These are phyloP conservation scores for Aspergillus mulundensis DNA, from an alignment of 495 filamentous ascomycete genomes.

Conservation along the genomic window DNA sequence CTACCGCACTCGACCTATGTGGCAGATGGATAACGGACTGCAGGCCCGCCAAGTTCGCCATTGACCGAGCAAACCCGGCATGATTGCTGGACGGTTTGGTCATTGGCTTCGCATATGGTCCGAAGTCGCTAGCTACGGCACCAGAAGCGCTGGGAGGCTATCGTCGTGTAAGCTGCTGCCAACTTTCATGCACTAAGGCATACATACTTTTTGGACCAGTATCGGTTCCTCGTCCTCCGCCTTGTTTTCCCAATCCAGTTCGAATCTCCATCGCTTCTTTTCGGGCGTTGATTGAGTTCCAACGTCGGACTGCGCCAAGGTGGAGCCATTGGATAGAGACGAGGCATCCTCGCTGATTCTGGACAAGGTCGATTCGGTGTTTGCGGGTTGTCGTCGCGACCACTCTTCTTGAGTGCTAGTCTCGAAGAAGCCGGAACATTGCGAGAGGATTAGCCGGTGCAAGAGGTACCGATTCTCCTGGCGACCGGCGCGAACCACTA, in stretches of 20 bases:
- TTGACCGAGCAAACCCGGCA: conserved; percentile 76
- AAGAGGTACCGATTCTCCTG: conserved; percentile 81
- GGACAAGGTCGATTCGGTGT: conserved; percentile 41
- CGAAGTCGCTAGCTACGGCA: conserved; percentile 43
- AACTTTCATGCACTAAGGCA: background rate
- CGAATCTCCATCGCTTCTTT: conserved; percentile 76
- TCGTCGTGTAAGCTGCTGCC: background rate
- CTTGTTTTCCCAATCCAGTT: conserved; percentile 71
- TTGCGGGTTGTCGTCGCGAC: conserved; percentile 48
- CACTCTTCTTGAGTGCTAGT: conserved; percentile 84
- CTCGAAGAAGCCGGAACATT: conserved; percentile 92
- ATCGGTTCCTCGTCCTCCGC: conserved; percentile 78
- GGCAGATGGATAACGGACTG: conserved; percentile 48
- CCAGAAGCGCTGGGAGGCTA: conserved; percentile 45
- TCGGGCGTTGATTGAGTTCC: conserved; percentile 30
- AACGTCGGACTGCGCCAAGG: conserved; percentile 37
- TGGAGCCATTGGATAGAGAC: conserved; percentile 40
- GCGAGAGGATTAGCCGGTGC: conserved; percentile 76
- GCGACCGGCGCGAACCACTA: conserved; percentile 65
- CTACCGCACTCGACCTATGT: conserved; percentile 20
- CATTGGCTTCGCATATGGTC: conserved; percentile 49
- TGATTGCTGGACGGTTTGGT: conserved; percentile 49
- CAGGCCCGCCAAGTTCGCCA: conserved; percentile 66
- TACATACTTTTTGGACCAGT: conserved; percentile 71
- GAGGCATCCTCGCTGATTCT: conserved; percentile 56